A percentile compares a stretch with the other conserved stretches of the same genome.
These are phyloP conservation scores for Viridothelium virens DNA, from an alignment of 495 filamentous ascomycete species.

Conservation along the genomic window DNA sequence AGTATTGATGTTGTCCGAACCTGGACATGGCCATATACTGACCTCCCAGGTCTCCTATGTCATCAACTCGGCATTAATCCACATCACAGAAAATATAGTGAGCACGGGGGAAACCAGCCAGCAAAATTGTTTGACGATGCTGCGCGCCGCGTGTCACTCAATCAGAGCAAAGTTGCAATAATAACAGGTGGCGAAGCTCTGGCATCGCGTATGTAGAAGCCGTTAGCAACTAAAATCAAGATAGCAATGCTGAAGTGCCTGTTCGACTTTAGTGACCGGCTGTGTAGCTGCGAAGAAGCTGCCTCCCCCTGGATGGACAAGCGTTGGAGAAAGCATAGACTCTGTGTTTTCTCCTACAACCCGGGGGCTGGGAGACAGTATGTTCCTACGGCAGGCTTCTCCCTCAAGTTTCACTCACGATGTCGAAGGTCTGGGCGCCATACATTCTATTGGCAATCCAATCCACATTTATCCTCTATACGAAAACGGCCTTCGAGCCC, in stretches of 20 bases:
- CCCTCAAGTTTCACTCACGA: conserved; percentile 15
- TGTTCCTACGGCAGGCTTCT: conserved; percentile 24
- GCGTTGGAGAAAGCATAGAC: conserved; percentile 32
- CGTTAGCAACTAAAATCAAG: not conserved
- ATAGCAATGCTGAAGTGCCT: not conserved
- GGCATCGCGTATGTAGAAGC: conserved; percentile 41
- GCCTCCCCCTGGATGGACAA: conserved; percentile 45
- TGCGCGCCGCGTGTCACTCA: conserved; percentile 41
- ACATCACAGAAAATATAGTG: conserved; percentile 38
- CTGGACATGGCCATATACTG: conserved; percentile 52
- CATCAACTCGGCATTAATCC: conserved; percentile 37
- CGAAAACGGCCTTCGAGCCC: conserved; percentile 46
- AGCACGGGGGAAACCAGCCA: conserved; percentile 49
- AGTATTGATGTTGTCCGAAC: conserved; percentile 47
- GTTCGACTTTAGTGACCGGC: conserved; percentile 27
- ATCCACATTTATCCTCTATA: conserved; percentile 51
- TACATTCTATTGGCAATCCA: conserved; percentile 43
- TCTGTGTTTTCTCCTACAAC: conserved; percentile 35
- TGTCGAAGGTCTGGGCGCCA: conserved; percentile 35
- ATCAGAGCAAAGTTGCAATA: conserved; percentile 43
- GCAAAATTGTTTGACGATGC: conserved; percentile 49
- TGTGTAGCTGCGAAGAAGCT: conserved; percentile 32
- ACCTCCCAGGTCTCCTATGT: conserved; percentile 42
- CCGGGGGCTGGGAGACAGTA: conserved; percentile 32
- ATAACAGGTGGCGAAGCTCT: conserved; percentile 52